Base-by-base conservation (phyloP, 352 stramenopile genomes). In the Globisporangium echinulatum region DNA sequence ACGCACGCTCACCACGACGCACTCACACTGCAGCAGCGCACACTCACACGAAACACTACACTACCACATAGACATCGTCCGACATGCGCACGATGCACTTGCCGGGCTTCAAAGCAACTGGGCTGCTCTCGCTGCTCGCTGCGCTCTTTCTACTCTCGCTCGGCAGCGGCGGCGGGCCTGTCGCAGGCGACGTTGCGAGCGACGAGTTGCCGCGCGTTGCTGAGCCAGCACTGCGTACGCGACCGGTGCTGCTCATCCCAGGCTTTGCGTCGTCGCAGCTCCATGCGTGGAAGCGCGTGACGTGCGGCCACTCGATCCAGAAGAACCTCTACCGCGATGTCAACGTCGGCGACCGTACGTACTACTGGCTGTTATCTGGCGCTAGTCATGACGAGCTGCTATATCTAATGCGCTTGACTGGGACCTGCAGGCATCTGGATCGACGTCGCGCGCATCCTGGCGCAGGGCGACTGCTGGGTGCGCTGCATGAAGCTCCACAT, bases 251-350 rank as follows among this genome's bases (percentile, higher is more conserved):
- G 56, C 68, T 92, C 48, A 71, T 92, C 37, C 83, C 83, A 33
- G 83, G 83, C 60, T 92, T 90, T 48, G 83, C 83, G 46, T 92
- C 80, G 7, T 85, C 83, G 39, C 83, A 92, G 60, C 69, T 92
- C n/a, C 71, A 88, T 36, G 71, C 79, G 14, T 92, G 83, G 83
- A 81, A 78, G 53, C 75, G 79, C 55, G 60, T 71, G 49, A 68
- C 64, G 46, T 91, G 82, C 59, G 62, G 75, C 56, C 80, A 71
- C 7, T 67, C 75, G 49, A 84, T 92, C 66, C 77, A 82, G 70
- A 82, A 85, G 63, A 89, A 89, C 53, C 70, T 92, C 54, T 90
- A 88, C 42, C 79, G 78, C 17, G 76, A 92, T 49, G 76, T 92
- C 40, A 82, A 85, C 37, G 79, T 92, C 42, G 83, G 83, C 36